Percentiles rank a stretch among this genome's conserved stretches.
Conservation (phyloP, 208 protist genomes). For the Trypanosoma theileri region DNA sequence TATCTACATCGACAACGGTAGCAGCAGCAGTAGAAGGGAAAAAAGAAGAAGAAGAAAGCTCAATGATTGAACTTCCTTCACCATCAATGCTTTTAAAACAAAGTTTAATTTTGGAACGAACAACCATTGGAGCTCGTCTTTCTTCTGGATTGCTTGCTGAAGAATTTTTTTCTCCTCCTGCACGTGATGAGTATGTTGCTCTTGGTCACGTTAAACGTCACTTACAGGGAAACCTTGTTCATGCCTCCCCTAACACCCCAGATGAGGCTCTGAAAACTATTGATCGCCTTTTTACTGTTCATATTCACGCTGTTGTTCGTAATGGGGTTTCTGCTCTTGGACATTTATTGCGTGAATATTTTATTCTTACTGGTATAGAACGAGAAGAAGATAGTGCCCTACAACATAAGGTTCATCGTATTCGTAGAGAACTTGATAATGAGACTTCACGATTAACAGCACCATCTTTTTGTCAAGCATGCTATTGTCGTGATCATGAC, state of each 20-base stretch:
- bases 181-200: conserved; percentile 60
- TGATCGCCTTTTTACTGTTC: conserved; percentile 74
- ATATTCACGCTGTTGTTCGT: conserved; percentile 63
- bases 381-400: conserved; percentile 65
- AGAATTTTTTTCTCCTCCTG: conserved; percentile 66
- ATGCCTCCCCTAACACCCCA: conserved; percentile 43
- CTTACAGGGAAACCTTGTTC: conserved; percentile 46
- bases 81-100: conserved; percentile 26
- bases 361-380: conserved; percentile 65
- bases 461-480: conserved; percentile 63
- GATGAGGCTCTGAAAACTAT: conserved; percentile 37
- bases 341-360: conserved; percentile 83
- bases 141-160: conserved; percentile 54
- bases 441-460: conserved; percentile 68
- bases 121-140: conserved; percentile 62
- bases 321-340: conserved; percentile 59
- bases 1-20: too few species aligned
- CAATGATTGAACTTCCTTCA: conserved; percentile 9
- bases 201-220: conserved; percentile 68
- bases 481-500: conserved; percentile 78
- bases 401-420: conserved; percentile 88
- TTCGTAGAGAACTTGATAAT: conserved; percentile 75
- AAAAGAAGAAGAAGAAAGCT: not conserved
- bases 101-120: conserved; percentile 45
- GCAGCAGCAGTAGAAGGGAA: not conserved